Evolutionary conservation across 2,329 filamentous ascomycete species (phyloP), one percentile per base, ranked within the genome.

Genomic region (Fusarium ramigenum): DNA sequence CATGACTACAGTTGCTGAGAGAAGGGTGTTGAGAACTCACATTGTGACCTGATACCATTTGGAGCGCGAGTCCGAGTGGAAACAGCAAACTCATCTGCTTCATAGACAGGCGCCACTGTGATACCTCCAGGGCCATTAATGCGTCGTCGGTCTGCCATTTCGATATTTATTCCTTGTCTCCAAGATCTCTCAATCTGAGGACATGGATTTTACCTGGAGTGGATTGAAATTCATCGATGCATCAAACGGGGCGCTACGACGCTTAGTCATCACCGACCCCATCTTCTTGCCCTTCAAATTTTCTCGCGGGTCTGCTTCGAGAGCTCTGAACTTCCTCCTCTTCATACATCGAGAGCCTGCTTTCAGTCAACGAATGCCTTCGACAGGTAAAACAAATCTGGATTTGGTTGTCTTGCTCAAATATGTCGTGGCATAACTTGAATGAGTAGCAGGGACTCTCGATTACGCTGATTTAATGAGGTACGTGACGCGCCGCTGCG

Each of bases 51-150:
- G 72, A 96, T 89, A 75, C 92, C 89, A 83, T 93, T 90, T 56
- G 91, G 85, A 63, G 89, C 86, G 80, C 93, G 89, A 63, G 84
- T 82, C 70, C 90, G 87, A 73, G 83, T 83, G 53, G 85, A 78
- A 69, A 84, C 82, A 60, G 84, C 77, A 39, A 82, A 75, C 50
- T 84, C 82, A 30, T 83, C 82, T 18, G 86, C 83, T 73, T 90
- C 88, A 79, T 92, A 98, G 7, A 94, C 84, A 2, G 95, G 94
- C 21, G 94, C 89, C 39, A 88, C 84, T 14, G 95, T 98, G 34
- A 90, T 89, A 60, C 93, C 93, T 44, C 91, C 86, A 11, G 96
- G 96, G 9, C 94, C 94, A 83, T 98, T 98, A 75, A 97, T 91
- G 77, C 96, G 91, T 84, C 96, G 92, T 82, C 95, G 90, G 82